Conservation (phyloP, 2,329 filamentous ascomycete genomes). For the Malbranchea cinnamomea region DNA sequence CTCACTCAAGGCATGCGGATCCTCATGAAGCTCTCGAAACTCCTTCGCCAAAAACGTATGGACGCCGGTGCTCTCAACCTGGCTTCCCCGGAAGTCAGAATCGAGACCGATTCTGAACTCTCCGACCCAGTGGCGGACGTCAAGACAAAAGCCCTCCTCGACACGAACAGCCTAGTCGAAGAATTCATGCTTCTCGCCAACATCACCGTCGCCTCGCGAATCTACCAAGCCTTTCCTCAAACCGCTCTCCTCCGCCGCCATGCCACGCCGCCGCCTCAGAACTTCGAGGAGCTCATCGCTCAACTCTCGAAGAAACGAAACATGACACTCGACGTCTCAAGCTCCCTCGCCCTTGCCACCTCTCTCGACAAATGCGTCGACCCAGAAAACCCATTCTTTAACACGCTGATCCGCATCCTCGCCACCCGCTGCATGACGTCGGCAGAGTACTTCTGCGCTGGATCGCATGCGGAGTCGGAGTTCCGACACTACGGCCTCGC, state of each 20-base stretch:
- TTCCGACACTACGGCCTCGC: slow-evolving; percentile 96
- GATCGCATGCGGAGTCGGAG: slow-evolving; percentile 81
- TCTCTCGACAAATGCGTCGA: slow-evolving; percentile 79
- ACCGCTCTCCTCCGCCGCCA: slow-evolving; percentile 89
- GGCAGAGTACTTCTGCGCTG: slow-evolving; percentile 94
- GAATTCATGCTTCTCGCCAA: slow-evolving; percentile 99
- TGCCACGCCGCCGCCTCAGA: slow-evolving; percentile 80
- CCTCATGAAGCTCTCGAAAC: slow-evolving; percentile 77
- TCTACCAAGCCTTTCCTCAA: slow-evolving; percentile 84
- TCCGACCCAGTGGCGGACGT: slow-evolving; percentile 84
- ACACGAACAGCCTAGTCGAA: slow-evolving; percentile 94
- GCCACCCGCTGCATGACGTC: slow-evolving; percentile 99
- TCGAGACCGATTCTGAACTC: slow-evolving; percentile 88
- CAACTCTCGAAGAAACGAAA: slow-evolving; percentile 80
- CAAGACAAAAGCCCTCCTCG: slow-evolving; percentile 84
- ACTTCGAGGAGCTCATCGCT: slow-evolving; percentile 86
- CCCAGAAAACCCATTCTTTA: slow-evolving; percentile 79
- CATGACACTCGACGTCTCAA: slow-evolving; percentile 67
- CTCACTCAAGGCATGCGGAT: slow-evolving; percentile 80
- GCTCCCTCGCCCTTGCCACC: slow-evolving; percentile 83
- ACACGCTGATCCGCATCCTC: slow-evolving; percentile 93
- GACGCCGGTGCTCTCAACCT: slow-evolving; percentile 89
- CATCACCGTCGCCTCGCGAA: slow-evolving; percentile 78
- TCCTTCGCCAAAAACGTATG: slow-evolving; percentile 88
- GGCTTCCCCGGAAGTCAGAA: slow-evolving; percentile 93